Evolutionary conservation across 164 flowering plant genomes (phyloP).

Genomic region (Vitis rupestris): DNA sequence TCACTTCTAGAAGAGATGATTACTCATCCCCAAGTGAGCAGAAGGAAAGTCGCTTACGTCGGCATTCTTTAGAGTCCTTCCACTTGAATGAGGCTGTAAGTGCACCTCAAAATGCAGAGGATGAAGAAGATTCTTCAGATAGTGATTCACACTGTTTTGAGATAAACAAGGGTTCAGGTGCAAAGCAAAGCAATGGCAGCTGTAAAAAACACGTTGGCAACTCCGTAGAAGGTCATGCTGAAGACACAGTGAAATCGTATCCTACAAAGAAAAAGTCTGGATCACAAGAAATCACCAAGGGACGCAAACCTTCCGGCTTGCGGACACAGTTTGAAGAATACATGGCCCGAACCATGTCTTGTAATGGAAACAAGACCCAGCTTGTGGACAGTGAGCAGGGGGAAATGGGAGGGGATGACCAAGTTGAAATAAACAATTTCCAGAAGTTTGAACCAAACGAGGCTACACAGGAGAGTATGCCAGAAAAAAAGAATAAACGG

Average conservation of each 20-base stretch:
- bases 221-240: constrained; percentile 19
- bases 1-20: constrained; percentile 6
- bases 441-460: constrained; percentile 19
- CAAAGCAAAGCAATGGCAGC: constrained; percentile 22
- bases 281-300: constrained; percentile 21
- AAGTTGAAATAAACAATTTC: constrained; percentile 16
- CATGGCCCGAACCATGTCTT: constrained; percentile 18
- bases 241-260: constrained; percentile 23
- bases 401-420: constrained; percentile 18
- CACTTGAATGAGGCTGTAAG: constrained; percentile 56
- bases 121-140: constrained; percentile 46
- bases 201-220: constrained; percentile 14
- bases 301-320: constrained; percentile 27
- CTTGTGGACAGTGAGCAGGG: constrained; percentile 12
- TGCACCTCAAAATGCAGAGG: constrained; percentile 56
- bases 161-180: constrained; percentile 24
- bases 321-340: constrained; percentile 38
- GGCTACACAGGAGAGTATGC: constrained; percentile 16
- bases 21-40: constrained; percentile 5
- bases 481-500: constrained; percentile 20
- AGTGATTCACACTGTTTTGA: constrained; percentile 44
- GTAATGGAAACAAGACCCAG: constrained; percentile 20
- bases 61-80: constrained; percentile 63
- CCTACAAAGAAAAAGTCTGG: constrained; percentile 28
- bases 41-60: constrained; percentile 20